Evolutionary conservation across 805 yeast genomes (phyloP).

Genomic region (Pachysolen tannophilus): DNA sequence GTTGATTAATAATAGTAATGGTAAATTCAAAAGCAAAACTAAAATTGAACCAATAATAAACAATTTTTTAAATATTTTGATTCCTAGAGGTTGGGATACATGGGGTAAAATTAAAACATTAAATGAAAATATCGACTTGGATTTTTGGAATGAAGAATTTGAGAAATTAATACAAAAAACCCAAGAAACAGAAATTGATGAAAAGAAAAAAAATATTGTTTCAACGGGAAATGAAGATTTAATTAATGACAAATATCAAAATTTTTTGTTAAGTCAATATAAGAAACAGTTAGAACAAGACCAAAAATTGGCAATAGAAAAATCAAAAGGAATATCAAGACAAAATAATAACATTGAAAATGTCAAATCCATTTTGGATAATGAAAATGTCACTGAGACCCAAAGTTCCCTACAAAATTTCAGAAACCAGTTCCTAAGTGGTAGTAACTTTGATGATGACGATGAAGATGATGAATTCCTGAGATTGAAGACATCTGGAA

Average conservation of each 20-base stretch:
- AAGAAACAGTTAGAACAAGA: slow-evolving; percentile 10
- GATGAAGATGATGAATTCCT: slow-evolving; percentile 5
- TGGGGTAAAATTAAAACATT: slow-evolving; percentile 38
- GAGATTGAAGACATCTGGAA: too few relatives aligned
- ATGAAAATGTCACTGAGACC: slow-evolving; percentile 15
- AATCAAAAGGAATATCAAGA: too few relatives aligned
- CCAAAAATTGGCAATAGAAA: background rate
- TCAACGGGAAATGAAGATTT: too few relatives aligned
- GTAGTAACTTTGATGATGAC: too few relatives aligned
- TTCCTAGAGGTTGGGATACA: slow-evolving; percentile 47
- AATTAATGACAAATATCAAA: slow-evolving; percentile 10
- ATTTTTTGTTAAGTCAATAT: slow-evolving; percentile 7
- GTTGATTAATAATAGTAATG: background rate
- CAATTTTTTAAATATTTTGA: slow-evolving; percentile 16
- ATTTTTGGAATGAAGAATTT: slow-evolving; percentile 19
- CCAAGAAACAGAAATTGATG: slow-evolving; percentile 13
- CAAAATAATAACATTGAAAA: slow-evolving; percentile 4
- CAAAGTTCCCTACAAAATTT: slow-evolving; percentile 18
- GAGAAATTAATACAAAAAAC: slow-evolving; percentile 15
- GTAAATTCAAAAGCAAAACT: too few relatives aligned
- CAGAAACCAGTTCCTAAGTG: slow-evolving; percentile 14
- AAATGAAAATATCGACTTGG: slow-evolving; percentile 24
- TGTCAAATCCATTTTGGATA: slow-evolving; percentile 9
- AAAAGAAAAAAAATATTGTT: background rate
- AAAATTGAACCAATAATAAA: slow-evolving; percentile 5